Evolutionary conservation across 1,284 basidiomycete genomes (phyloP).

Genomic region (Cutaneotrichosporon mucoides): DNA sequence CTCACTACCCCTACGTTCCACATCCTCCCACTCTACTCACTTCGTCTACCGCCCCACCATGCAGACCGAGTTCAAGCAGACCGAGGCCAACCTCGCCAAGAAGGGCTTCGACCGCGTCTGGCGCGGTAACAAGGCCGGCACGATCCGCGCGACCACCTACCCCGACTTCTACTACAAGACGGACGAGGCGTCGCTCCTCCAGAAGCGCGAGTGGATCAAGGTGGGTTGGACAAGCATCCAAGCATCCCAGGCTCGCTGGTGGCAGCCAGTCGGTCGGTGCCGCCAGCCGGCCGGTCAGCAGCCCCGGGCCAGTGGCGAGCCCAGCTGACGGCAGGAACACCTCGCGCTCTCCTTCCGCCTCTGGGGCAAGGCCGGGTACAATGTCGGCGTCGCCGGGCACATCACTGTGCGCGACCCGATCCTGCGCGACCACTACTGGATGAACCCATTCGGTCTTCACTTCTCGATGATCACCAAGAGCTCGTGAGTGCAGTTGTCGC

Average conservation of each 20-base stretch:
- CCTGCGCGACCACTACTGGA: conserved; percentile 50
- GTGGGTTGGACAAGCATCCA: no score
- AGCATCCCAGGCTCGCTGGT: no score
- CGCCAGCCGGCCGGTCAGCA: no score
- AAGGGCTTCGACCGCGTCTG: conserved; percentile 33
- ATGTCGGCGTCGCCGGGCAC: conserved; percentile 61
- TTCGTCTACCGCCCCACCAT: no score
- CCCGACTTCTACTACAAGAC: conserved; percentile 30
- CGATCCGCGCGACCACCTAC: conserved; percentile 24
- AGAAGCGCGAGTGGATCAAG: conserved; percentile 41
- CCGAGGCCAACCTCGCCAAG: conserved; percentile 20
- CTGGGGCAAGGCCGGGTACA: conserved; percentile 56
- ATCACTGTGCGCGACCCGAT: conserved; percentile 59
- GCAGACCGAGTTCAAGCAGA: conserved; percentile 17
- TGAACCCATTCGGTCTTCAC: conserved; percentile 52
- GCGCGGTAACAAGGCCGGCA: conserved; percentile 37
- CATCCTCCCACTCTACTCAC: no score
- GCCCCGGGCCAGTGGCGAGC: no score
- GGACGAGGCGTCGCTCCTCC: conserved; percentile 27
- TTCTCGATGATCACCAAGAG: conserved; percentile 52
- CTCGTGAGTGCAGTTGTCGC: neutral
- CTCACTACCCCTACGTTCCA: no score
- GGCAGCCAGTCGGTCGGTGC: no score
- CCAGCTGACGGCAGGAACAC: conserved; percentile 54
- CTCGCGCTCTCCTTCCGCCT: conserved; percentile 44